Base-by-base conservation (phyloP, 2,329 filamentous ascomycete genomes). In the Trichoderma asperellum region DNA sequence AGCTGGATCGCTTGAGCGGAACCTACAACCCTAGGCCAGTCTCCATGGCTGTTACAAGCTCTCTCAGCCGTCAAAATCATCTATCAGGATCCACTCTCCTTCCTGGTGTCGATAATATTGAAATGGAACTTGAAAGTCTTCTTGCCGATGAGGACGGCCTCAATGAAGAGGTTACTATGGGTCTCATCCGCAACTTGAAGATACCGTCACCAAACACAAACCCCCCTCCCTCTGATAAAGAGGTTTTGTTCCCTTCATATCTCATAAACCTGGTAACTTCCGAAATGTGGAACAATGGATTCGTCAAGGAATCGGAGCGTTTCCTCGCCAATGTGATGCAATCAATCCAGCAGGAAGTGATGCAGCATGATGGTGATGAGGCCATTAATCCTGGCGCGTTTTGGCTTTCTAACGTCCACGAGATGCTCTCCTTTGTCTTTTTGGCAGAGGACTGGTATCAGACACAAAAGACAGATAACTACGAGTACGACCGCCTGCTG, bases 211-310 rank as follows among this genome's bases (percentile, higher is more conserved):
- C 96, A 57, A 92, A 90, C 77, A 91, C 92, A 40, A 95, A 89
- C 65, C 94, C 95, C 24, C 91, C 94, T 65, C 95, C 96, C 12
- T 97, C 94, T 21, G 96, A 99, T 82, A 99, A 99, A 84, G 96
- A 99, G 80, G 95, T 99, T 27, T 86, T 99, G 64, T 99, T 99
- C 90, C 96, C 96, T 40, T 95, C 96, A 11, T 99, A 98, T 80
- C 90, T 99, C 75, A 99, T 99, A 85, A 99, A 99, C 81, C 87
- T 99, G 71, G 96, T 99, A 72, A 99, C 96, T 14, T 98, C 94
- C 18, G 96, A 99, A 84, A 99, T 99, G 96, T 99, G 96, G 96
- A 99, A 99, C 85, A 99, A 99, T 76, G 96, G 96, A 58, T 99
- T 97, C 78, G 96, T 99, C 75, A 99, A 99, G 85, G 96, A 99